Evolutionary conservation across 2,329 filamentous ascomycete genomes (phyloP), one percentile per base, ranked within the genome.

Genomic region (Xylariaceae sp.): DNA sequence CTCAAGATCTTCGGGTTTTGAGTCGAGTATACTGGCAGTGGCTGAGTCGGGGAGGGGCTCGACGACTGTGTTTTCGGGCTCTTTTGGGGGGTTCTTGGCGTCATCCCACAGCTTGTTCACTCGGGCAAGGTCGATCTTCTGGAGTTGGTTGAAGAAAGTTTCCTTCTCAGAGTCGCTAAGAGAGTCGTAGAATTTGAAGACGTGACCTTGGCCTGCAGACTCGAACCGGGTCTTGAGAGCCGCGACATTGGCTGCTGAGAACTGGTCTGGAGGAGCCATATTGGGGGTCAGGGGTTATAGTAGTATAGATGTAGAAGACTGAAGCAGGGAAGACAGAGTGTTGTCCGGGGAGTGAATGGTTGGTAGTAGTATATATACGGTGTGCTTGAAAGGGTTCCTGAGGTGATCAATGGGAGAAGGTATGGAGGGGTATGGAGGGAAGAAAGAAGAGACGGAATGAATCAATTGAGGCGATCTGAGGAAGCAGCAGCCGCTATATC

Each of bases 21-120:
- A 95, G 73, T 97, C 93, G 69, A 97, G 84, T 63, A 97, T 90
- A 53, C 91, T 97, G 47, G 92, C 94, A 44, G 85, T 90, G 45
- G 90, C 90, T 52, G 87, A 85, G 43, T 90, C 87, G 58, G 94
- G 94, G 19, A 99, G 84, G 47, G 93, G 93, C 73, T 97, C 90
- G 67, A 97, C 84, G 33, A 72, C 72, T 44, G 70, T 67, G 38
- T 75, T 73, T 56, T 79, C 75, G 55, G 75, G 74, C 55, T 84
- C 78, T 65, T 86, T 80, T 56, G 87, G 83, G 31, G 92, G 89
- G 74, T 91, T 83, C 59, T 97, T 80, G 54, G 92, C 90, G 69
- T 82, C 86, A 61, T 93, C 76, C 66, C 89, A 87, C 71, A 97
- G 87, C 63, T 87, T 82, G 76, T 94, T 96, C 81, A 97, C 93